These are phyloP conservation scores for Paracamarosporium sp. DNA, from an alignment of 2,329 filamentous ascomycete genomes.

Conservation along the genomic window DNA sequence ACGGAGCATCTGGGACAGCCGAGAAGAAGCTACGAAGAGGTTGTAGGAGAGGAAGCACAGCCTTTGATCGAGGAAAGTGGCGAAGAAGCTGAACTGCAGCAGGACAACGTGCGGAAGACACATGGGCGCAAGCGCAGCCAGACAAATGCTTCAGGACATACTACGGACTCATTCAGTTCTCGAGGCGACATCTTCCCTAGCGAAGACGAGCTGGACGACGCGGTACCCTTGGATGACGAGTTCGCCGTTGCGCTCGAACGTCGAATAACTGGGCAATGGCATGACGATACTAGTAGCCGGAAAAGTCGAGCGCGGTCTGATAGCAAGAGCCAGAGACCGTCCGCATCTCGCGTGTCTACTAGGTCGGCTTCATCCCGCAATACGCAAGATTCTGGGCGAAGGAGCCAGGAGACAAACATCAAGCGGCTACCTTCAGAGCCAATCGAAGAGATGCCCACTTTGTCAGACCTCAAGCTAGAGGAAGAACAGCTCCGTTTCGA, in stretches of 20 bases:
- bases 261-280: conserved; percentile 63
- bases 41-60: conserved; percentile 64
- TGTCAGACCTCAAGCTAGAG: conserved; percentile 64
- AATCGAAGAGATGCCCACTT: conserved; percentile 51
- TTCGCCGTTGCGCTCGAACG: conserved; percentile 84
- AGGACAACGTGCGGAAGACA: conserved; percentile 32
- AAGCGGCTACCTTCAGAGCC: conserved; percentile 33
- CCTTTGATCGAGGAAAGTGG: conserved; percentile 73
- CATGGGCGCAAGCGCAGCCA: conserved; percentile 72
- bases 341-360: conserved; percentile 56
- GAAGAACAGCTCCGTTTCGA: conserved; percentile 61
- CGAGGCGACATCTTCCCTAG: conserved; percentile 90
- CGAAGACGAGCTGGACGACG: conserved; percentile 85
- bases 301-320: conserved; percentile 60
- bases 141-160: conserved; percentile 80
- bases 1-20: conserved; percentile 79
- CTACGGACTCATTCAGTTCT: conserved; percentile 84
- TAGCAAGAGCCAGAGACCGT: conserved; percentile 49
- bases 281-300: conserved; percentile 75
- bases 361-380: conserved; percentile 55
- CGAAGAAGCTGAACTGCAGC: conserved; percentile 39
- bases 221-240: conserved; percentile 89
- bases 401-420: conserved; percentile 23
- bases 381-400: conserved; percentile 37
- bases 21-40: conserved; percentile 62